Conservation (phyloP, 2,329 filamentous ascomycete species). For the Curvularia eragrostidis region DNA sequence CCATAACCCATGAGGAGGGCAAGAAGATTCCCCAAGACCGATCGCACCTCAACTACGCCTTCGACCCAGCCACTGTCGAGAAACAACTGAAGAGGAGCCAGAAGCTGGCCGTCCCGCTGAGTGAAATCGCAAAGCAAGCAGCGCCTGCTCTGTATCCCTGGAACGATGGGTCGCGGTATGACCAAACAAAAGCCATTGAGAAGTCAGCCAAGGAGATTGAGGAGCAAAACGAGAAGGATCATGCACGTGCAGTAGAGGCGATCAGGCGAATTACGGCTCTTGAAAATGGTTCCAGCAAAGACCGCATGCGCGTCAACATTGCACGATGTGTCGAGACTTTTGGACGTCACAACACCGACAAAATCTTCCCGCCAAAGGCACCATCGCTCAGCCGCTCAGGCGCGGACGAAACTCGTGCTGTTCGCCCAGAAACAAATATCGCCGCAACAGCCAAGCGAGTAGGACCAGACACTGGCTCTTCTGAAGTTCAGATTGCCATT, state of each 20-base stretch:
- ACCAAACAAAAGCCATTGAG: constrained; percentile 10
- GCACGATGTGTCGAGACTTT: constrained; percentile 85
- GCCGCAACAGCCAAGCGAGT: constrained; percentile 62
- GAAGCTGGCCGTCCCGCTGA: constrained; percentile 66
- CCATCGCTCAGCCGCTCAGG: constrained; percentile 55
- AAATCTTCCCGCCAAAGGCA: constrained; percentile 66
- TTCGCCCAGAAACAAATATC: constrained; percentile 54
- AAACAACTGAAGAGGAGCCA: constrained; percentile 71
- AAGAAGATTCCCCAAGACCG: constrained; percentile 37
- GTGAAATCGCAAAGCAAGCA: constrained; percentile 20
- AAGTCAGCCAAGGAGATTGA: constrained; percentile 32
- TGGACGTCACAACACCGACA: constrained; percentile 88
- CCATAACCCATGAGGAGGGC: constrained; percentile 32
- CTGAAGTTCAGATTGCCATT: constrained; percentile 97
- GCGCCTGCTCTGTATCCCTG: constrained; percentile 13
- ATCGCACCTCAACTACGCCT: constrained; percentile 74
- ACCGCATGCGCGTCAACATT: constrained; percentile 81
- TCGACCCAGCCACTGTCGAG: constrained; percentile 72
- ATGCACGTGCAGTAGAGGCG: constrained; percentile 75
- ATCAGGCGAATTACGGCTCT: constrained; percentile 80
- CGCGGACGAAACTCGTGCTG: constrained; percentile 50
- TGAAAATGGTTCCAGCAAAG: constrained; percentile 77
- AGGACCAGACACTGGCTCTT: constrained; percentile 93
- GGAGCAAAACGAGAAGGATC: constrained; percentile 49
- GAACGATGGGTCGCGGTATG: constrained; percentile 11